Evolutionary conservation across 495 filamentous ascomycete species (phyloP), one percentile per base, ranked within the genome.

Genomic region (Hyphodiscus hymeniophilus): DNA sequence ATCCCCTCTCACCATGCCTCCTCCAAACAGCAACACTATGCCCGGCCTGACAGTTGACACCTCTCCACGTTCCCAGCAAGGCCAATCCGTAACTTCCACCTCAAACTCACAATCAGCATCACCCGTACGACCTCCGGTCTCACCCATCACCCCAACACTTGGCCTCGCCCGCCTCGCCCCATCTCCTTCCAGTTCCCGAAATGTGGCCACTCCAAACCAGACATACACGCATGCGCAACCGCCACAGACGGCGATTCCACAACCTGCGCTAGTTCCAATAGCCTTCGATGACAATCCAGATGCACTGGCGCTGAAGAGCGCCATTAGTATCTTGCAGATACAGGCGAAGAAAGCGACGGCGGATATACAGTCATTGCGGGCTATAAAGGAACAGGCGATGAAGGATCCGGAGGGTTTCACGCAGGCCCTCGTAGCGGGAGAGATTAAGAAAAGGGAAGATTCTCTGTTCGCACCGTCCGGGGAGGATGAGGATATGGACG

Each of bases 321-420:
- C 89, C 3, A 85, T 94, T 54, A 79, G 82, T 3, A 81, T 94
- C 38, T 69, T 95, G 26, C 86, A 91, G 66, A 66, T 92, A 36
- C 89, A 95, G 65, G 83, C 82, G 38, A 75, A 81, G 52, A 85
- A 85, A 61, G 81, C 82, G 13, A 59, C 76, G n/a, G 70, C 72
- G 16, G 88, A 94, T 62, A 78, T 94, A 34, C 70, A 70, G 48
- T 64, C 70, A 1, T 67, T 94, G 13, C 71, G 81, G 51, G 60
- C 66, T 41, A 71, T 83, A 47, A 87, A 87, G 59, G 60, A 66
- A 11, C 70, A 70, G 0, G 89, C 87, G 3, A 65, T 83, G 0
- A 70, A 67, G 16, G 73, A 91, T 44, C 89, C 89, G 3, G 75
- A 75, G 38, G 73, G 64, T 2, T 94, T 94, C 65, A 67, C 74